Evolutionary conservation across 2,329 filamentous ascomycete genomes (phyloP).

Genomic region (Diaporthe sp.): DNA sequence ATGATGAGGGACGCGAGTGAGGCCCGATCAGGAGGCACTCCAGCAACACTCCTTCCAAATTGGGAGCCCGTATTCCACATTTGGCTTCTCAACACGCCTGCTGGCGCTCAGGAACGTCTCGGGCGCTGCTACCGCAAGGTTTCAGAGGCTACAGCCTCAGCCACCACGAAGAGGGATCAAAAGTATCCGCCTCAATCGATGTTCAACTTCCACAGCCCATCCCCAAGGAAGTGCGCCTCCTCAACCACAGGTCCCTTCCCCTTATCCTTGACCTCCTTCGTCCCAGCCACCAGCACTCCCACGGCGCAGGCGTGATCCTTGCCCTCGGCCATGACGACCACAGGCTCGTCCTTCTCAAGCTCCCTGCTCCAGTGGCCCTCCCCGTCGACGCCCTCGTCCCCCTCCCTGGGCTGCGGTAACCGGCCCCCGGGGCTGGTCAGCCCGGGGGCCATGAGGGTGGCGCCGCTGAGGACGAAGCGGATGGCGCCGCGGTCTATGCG

Average conservation of each 20-base stretch:
- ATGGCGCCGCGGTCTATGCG: slow-evolving; percentile 97
- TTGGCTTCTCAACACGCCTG: background rate
- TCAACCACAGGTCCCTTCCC: slow-evolving; percentile 96
- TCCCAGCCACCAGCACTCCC: slow-evolving; percentile 85
- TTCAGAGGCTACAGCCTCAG: background rate
- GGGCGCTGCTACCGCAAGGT: background rate
- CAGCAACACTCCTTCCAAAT: background rate
- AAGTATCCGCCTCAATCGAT: slow-evolving; percentile 55
- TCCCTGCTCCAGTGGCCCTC: slow-evolving; percentile 74
- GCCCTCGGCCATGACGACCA: slow-evolving; percentile 91
- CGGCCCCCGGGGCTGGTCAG: slow-evolving; percentile 86
- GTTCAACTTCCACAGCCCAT: slow-evolving; percentile 87
- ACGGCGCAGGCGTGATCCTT: slow-evolving; percentile 93
- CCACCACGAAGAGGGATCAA: background rate
- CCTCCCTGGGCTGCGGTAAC: slow-evolving; percentile 70
- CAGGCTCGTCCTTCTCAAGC: slow-evolving; percentile 83
- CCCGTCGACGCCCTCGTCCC: slow-evolving; percentile 59
- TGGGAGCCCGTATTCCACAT: background rate
- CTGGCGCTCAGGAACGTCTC: background rate
- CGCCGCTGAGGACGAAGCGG: slow-evolving; percentile 93
- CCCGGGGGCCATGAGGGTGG: slow-evolving; percentile 95
- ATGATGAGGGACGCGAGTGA: too few relatives aligned
- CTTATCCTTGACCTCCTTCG: slow-evolving; percentile 92
- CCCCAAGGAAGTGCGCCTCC: slow-evolving; percentile 92
- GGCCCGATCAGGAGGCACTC: background rate